Conservation (phyloP, 2,329 filamentous ascomycete species). For the Penicillium thymicola region DNA sequence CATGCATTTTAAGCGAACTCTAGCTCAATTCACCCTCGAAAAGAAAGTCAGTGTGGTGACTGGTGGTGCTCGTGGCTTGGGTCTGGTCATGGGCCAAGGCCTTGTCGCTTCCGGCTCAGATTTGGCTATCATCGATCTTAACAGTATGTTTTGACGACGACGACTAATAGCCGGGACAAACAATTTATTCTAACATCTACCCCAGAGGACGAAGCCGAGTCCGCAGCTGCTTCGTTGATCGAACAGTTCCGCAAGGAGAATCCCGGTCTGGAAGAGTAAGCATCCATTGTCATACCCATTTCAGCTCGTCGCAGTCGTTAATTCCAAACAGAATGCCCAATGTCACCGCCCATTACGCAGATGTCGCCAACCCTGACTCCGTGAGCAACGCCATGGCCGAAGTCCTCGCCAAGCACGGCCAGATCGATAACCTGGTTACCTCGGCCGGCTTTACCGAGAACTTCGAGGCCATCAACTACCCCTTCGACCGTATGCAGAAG, state of each 20-base stretch:
- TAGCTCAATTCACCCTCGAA: slow-evolving; percentile 82
- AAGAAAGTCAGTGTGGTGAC: slow-evolving; percentile 81
- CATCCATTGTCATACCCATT: slow-evolving; percentile 4
- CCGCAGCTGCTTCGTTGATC: slow-evolving; percentile 70
- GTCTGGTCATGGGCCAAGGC: slow-evolving; percentile 88
- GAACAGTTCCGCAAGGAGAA: slow-evolving; percentile 76
- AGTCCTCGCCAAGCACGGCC: slow-evolving; percentile 67
- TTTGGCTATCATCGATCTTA: slow-evolving; percentile 89
- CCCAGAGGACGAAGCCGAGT: slow-evolving; percentile 75
- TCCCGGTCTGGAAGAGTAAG: slow-evolving; percentile 66
- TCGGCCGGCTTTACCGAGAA: slow-evolving; percentile 98
- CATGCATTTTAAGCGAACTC: slow-evolving; percentile 77
- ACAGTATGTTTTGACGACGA: slow-evolving; percentile 59
- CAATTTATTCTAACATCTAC: background rate
- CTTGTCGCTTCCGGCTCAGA: slow-evolving; percentile 84
- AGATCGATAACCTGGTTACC: slow-evolving; percentile 88
- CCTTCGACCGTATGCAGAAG: slow-evolving; percentile 85
- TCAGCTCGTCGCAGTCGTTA: background rate
- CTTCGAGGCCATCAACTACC: slow-evolving; percentile 87
- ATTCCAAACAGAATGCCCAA: slow-evolving; percentile 60
- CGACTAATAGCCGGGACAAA: background rate
- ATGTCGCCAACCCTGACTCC: slow-evolving; percentile 76
- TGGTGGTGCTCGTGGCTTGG: slow-evolving; percentile 82
- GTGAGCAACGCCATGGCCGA: slow-evolving; percentile 71
- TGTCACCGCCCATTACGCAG: slow-evolving; percentile 85